A percentile compares a stretch with the other conserved stretches of the same genome.
Evolutionary conservation across 331 rosid genomes (phyloP).

Genomic region (Arachis monticola): DNA sequence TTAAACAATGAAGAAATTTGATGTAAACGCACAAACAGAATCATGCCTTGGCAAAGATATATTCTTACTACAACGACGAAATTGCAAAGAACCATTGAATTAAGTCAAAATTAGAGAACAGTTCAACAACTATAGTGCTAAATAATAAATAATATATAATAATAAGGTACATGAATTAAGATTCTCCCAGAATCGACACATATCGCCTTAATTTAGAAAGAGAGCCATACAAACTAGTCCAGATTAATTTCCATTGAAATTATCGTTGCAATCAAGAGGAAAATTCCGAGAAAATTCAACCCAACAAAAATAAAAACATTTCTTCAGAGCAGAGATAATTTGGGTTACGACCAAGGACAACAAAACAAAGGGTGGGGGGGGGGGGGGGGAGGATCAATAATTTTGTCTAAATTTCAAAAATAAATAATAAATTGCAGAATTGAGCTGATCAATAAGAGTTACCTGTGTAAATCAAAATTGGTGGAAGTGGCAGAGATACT

Average conservation of each 20-base stretch:
- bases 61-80: conserved; percentile 1
- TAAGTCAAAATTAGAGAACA: conserved; percentile 34
- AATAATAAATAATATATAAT: conserved; percentile 12
- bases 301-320: conserved; percentile 29
- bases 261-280: background rate
- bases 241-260: conserved; percentile 11
- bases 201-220: conserved; percentile 22
- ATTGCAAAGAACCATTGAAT: background rate
- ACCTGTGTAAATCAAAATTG: conserved; percentile 34
- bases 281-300: conserved; percentile 9
- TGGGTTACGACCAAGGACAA: conserved; percentile 25
- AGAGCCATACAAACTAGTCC: conserved; percentile 15
- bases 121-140: conserved; percentile 11
- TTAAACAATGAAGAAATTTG: background rate
- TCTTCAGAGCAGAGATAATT: conserved; percentile 8
- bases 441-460: conserved; percentile 20
- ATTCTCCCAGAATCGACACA: conserved; percentile 20
- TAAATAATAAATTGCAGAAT: conserved; percentile 20
- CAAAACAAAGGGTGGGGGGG: background rate
- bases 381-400: background rate
- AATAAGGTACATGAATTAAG: background rate
- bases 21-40: background rate
- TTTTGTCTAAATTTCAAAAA: background rate
- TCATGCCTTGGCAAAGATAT: conserved; percentile 11
- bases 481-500: conserved; percentile 20